A percentile compares a stretch with the other conserved stretches of the same genome.
These are phyloP conservation scores for Pezicula radicicola DNA, from an alignment of 2,329 filamentous ascomycete species.

Conservation along the genomic window DNA sequence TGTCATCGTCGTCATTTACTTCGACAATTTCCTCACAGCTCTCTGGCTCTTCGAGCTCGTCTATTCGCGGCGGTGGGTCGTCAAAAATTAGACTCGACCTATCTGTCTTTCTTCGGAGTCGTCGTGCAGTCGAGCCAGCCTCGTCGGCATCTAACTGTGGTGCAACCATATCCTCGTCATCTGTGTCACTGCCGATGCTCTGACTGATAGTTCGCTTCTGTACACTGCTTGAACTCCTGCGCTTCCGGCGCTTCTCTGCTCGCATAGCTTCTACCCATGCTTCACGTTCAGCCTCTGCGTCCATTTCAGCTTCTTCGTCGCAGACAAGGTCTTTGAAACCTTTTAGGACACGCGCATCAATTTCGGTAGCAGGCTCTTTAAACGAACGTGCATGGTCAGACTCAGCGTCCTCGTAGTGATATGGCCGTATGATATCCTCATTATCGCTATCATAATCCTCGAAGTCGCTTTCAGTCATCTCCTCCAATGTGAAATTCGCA, in stretches of 20 bases:
- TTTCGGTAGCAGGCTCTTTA: slow-evolving; percentile 11
- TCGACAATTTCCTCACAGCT: slow-evolving; percentile 27
- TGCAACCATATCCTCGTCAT: slow-evolving; percentile 29
- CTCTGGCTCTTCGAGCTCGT: slow-evolving; percentile 29
- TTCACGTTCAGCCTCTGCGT: slow-evolving; percentile 15
- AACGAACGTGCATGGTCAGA: slow-evolving; percentile 21
- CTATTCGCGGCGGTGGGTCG: slow-evolving; percentile 29
- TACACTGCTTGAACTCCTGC: slow-evolving; percentile 24
- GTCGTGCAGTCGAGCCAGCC: slow-evolving; percentile 26
- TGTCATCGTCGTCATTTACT: slow-evolving; percentile 13
- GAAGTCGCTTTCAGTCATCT: slow-evolving; percentile 24
- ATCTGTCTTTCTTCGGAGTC: slow-evolving; percentile 27
- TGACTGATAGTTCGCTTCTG: slow-evolving; percentile 28
- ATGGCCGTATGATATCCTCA: slow-evolving; percentile 23
- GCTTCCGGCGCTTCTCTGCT: slow-evolving; percentile 22
- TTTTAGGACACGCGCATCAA: slow-evolving; percentile 16
- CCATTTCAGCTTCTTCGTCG: slow-evolving; percentile 9
- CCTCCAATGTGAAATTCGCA: slow-evolving; percentile 28
- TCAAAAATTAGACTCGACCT: slow-evolving; percentile 28
- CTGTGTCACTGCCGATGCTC: slow-evolving; percentile 30
- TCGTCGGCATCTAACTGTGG: slow-evolving; percentile 26
- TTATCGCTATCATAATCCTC: slow-evolving; percentile 23
- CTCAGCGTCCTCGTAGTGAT: slow-evolving; percentile 30
- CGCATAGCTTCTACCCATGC: slow-evolving; percentile 18
- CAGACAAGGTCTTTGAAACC: slow-evolving; percentile 20